Conservation (phyloP, 306 rosid species). For the Rubus parviflorus region DNA sequence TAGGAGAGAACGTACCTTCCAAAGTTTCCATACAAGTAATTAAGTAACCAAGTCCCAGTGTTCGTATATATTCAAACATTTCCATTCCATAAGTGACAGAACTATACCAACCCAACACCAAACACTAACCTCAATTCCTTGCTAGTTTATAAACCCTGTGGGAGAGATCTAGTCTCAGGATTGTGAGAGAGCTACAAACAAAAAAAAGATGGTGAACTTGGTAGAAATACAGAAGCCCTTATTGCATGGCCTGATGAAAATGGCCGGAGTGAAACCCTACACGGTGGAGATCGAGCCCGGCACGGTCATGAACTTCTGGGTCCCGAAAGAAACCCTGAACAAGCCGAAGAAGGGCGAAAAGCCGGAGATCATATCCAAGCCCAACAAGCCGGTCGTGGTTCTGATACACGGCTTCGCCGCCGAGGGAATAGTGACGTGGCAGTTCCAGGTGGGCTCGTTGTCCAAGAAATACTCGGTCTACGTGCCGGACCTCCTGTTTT, state of each 20-base stretch:
- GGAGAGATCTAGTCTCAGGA: neutral
- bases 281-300: conserved; percentile 75
- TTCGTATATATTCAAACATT: too few relatives aligned
- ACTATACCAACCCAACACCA: conserved; percentile 49
- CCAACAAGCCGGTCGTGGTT: conserved; percentile 70
- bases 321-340: conserved; percentile 54
- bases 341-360: conserved; percentile 47
- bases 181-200: neutral
- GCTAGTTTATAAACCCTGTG: neutral
- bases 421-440: conserved; percentile 89
- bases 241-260: conserved; percentile 67
- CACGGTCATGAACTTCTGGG: conserved; percentile 78
- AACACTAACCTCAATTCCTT: conserved; percentile 17
- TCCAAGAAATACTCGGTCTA: conserved; percentile 57
- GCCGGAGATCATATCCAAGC: conserved; percentile 28
- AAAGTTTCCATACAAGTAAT: neutral
- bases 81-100: neutral
- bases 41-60: neutral
- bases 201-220: conserved; percentile 64
- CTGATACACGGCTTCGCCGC: conserved; percentile 77
- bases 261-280: conserved; percentile 77
- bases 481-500: conserved; percentile 80
- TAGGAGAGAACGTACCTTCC: neutral
- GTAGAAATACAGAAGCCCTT: conserved; percentile 72
- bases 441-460: conserved; percentile 53